Base-by-base conservation (phyloP, 441 rosid genomes). In the Pelargonium fulgidum region DNA sequence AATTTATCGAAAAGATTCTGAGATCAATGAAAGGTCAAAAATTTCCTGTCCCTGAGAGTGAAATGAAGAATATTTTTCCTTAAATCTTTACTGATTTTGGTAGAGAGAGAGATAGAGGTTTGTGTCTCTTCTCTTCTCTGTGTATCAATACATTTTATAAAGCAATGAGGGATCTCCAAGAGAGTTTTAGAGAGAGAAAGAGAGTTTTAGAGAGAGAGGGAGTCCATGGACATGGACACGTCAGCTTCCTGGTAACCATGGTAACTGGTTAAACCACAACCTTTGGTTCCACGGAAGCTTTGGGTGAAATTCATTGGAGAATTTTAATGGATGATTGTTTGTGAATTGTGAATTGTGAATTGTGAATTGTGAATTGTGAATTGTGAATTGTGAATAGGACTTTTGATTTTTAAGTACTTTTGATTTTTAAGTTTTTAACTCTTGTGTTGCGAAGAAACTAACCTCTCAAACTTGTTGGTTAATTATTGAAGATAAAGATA, bases 151-250 rank as follows among this genome's bases (percentile, higher is more conserved):
- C 75, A 82, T 78, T 73, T 76, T 73, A 62, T 62, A 68, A 77
- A 78, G 85, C 64, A 71, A 77, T 80, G 79, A 73, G 54, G 75
- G 75, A 72, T 80, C 83, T 58, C n/a, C 48, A 54, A 11, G 19
- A 69, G 20, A n/a, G n/a, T n/a, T n/a, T n/a, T n/a, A n/a, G n/a
- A n/a, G n/a, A n/a, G n/a, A n/a, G n/a, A n/a, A n/a, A n/a, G n/a
- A n/a, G n/a, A 0, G 36, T 29, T 4, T 29, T 39, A 22, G 17
- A 36, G 50, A 78, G 50, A 8, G 1, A 8, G 61, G 16, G 59
- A 14, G 59, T 29, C 36, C 36, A 29, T 29, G 36, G 36, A 4
- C 36, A 29, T 29, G 3, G 36, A 4, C 78, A 81, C 84, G 84
- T 79, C 76, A 79, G 77, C 79, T 62, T 47, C 70, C 14, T 69